Percentiles rank a stretch among this genome's conserved stretches.
phyloP scores from a whole-genome alignment of 306 rosid genomes.

The Lithocarpus polystachyus region DNA sequence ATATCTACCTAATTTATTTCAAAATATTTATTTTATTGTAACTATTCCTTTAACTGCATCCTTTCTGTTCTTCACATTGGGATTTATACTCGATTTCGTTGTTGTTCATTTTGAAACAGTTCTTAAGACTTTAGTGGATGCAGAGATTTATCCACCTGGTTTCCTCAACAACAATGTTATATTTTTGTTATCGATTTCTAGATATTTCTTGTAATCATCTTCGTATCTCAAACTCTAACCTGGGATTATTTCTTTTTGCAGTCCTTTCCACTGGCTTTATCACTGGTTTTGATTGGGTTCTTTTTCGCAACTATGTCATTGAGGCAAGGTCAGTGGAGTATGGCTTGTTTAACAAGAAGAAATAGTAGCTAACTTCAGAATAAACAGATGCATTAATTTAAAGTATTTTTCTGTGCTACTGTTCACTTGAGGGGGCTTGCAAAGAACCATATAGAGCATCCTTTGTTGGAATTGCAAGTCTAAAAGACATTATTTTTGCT shows the following conservation, averaged over 20 bases:
- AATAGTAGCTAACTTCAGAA: background rate
- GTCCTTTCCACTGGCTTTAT: conserved; percentile 85
- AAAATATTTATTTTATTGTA: background rate
- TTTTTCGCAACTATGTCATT: conserved; percentile 75
- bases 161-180: background rate
- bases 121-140: background rate
- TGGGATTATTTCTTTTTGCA: conserved; percentile 37
- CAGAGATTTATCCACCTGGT: background rate
- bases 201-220: background rate
- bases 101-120: background rate
- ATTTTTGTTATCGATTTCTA: background rate
- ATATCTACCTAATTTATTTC: background rate
- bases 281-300: conserved; percentile 70
- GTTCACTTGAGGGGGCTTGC: background rate
- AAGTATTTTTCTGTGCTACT: background rate
- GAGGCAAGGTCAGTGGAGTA: conserved; percentile 70
- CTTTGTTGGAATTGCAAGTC: background rate
- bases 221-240: conserved; percentile 7
- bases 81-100: background rate
- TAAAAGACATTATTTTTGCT: background rate
- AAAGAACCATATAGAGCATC: background rate
- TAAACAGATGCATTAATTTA: background rate
- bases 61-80: background rate
- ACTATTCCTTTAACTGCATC: background rate
- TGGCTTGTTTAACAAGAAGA: conserved; percentile 10